Base-by-base conservation (phyloP, 805 yeast genomes). In the Yarrowia hollandica region DNA sequence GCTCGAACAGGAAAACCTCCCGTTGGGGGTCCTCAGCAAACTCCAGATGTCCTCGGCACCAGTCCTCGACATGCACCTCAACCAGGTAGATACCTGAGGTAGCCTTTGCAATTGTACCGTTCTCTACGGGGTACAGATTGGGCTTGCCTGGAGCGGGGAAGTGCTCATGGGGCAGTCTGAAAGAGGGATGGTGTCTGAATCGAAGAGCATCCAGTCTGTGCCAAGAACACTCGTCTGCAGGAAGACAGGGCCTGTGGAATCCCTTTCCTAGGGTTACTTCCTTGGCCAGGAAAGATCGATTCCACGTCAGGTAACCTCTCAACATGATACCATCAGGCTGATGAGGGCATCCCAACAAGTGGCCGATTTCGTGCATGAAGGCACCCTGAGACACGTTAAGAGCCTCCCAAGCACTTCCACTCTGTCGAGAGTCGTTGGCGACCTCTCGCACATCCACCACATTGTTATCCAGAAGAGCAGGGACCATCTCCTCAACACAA, bases 321-420 rank as follows among this genome's bases (percentile, higher is more conserved):
- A 90, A 73, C 98, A 92, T 94, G 23, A 92, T 86, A 16, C 98
- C 98, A 64, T 79, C 75, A 12, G 84, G 87, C 71, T 90, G 94
- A 72, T 92, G 98, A 0, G 98, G 97, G 63, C 92, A 87, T 0
- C 97, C 96, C 38, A 92, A 75, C 23, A 82, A 74, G 70, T 92
- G 98, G 1, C 99, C 98, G 55, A 92, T 85, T 69, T 92, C 98
- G 71, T 92, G 98, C 86, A 91, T 78, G 66, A 90, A 91, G 0
- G 98, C 97, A 42, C 99, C 98, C 65, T 88, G 69, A 1, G 97
- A 88, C 33, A 92, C 80, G 61, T 87, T 86, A 42, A 87, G 72
- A 66, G 95, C 87, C 71, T 92, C 97, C 96, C 97, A 94, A 60
- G 85, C 80, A 1, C 95, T 79, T 0, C 94, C 87, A 70, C 96